These are phyloP conservation scores for Physcomitrellopsis africana DNA, from an alignment of 225 moss, liverwort and hornwort genomes.

Conservation along the genomic window DNA sequence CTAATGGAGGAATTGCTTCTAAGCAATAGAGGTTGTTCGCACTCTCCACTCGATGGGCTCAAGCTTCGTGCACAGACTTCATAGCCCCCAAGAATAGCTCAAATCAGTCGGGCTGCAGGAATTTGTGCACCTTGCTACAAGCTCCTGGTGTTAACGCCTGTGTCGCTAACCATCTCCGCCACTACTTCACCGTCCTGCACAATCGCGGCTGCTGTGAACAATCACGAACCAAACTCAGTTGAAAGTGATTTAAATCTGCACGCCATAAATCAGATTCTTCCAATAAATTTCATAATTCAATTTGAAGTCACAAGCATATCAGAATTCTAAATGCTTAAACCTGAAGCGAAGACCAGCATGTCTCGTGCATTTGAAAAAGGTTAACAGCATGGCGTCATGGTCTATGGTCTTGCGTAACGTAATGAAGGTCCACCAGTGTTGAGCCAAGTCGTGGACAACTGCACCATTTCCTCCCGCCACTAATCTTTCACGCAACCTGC, in stretches of 20 bases:
- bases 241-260: too few relatives aligned
- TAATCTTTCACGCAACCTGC: neutral
- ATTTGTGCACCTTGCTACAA: conserved; percentile 29
- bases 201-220: conserved; percentile 19
- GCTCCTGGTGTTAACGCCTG: conserved; percentile 14
- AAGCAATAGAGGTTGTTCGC: neutral
- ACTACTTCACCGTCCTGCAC: conserved; percentile 28
- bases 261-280: too few relatives aligned
- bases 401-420: conserved; percentile 4
- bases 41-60: neutral
- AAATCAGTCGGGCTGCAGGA: conserved; percentile 14
- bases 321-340: neutral
- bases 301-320: neutral
- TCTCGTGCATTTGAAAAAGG: conserved; percentile 18
- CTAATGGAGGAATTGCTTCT: conserved; percentile 14
- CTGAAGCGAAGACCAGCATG: conserved; percentile 19
- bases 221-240: neutral
- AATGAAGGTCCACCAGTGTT: conserved; percentile 24
- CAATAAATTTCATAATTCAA: neutral
- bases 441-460: conserved; percentile 20
- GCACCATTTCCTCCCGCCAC: neutral
- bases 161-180: conserved; percentile 23
- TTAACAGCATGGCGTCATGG: conserved; percentile 23
- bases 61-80: too few relatives aligned
- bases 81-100: neutral